Conservation (phyloP, 371 early-diverging fungal genomes). For the Mortierella polycephala region DNA sequence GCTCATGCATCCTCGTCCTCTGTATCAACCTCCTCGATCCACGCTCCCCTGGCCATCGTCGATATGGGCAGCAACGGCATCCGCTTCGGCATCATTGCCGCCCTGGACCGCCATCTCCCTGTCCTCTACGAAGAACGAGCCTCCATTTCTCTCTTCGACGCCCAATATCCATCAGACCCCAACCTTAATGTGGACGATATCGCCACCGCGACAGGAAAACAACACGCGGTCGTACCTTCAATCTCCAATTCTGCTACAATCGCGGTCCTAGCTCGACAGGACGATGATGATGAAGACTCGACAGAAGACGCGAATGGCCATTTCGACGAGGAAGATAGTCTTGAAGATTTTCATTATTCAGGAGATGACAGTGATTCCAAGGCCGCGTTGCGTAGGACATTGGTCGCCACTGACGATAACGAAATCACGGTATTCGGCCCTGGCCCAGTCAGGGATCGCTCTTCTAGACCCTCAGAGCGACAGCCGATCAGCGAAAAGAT, state of each 20-base stretch:
- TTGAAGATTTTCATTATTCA: background rate
- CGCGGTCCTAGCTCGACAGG: slow-evolving; percentile 17
- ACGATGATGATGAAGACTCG: background rate
- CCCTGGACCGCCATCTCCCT: slow-evolving; percentile 68
- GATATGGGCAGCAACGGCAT: slow-evolving; percentile 82
- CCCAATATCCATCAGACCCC: slow-evolving; percentile 48
- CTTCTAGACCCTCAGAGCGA: slow-evolving; percentile 33
- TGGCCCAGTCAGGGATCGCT: background rate
- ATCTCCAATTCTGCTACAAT: slow-evolving; percentile 43
- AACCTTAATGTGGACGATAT: slow-evolving; percentile 1
- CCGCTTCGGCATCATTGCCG: slow-evolving; percentile 69
- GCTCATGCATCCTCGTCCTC: slow-evolving; percentile 3
- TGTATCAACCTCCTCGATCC: slow-evolving; percentile 17
- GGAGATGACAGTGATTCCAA: slow-evolving; percentile 9
- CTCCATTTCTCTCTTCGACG: slow-evolving; percentile 68
- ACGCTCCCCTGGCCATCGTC: slow-evolving; percentile 67
- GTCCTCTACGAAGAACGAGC: slow-evolving; percentile 73
- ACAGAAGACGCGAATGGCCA: background rate
- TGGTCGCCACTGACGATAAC: slow-evolving; percentile 35
- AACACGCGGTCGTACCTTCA: slow-evolving; percentile 11
- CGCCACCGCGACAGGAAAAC: background rate
- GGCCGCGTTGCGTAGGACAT: slow-evolving; percentile 23
- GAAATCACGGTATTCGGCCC: slow-evolving; percentile 2
- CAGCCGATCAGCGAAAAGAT: slow-evolving; percentile 62
- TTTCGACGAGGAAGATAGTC: slow-evolving; percentile 8